phyloP scores from a whole-genome alignment of 2,329 filamentous ascomycete genomes.

The Fusarium longipes region DNA sequence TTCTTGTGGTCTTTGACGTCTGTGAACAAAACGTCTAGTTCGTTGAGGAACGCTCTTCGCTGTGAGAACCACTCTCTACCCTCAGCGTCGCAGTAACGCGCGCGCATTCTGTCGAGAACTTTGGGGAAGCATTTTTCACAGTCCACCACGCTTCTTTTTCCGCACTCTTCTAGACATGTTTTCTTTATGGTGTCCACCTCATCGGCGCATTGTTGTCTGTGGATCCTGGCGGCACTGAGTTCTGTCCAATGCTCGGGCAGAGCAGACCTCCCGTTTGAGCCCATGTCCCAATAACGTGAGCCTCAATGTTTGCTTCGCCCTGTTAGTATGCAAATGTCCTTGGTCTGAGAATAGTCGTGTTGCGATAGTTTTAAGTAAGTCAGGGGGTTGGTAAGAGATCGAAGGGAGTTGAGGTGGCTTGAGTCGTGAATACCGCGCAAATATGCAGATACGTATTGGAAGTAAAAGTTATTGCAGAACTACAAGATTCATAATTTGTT shows the following conservation, averaged over 20 bases:
- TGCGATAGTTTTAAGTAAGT: slow-evolving; percentile 2
- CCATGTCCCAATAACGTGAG: slow-evolving; percentile 36
- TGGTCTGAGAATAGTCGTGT: background rate
- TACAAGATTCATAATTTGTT: background rate
- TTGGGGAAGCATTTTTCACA: slow-evolving; percentile 62
- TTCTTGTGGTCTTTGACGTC: slow-evolving; percentile 58
- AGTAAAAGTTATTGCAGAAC: background rate
- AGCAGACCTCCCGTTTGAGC: slow-evolving; percentile 39
- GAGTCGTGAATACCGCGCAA: background rate
- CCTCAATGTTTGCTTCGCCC: background rate
- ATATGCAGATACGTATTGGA: background rate
- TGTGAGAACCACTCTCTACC: slow-evolving; percentile 64
- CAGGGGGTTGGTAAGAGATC: background rate
- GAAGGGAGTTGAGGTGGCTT: background rate
- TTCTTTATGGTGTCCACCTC: slow-evolving; percentile 57
- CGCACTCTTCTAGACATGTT: slow-evolving; percentile 58
- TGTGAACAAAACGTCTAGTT: slow-evolving; percentile 61
- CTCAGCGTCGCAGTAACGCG: slow-evolving; percentile 50
- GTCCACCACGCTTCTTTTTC: slow-evolving; percentile 56
- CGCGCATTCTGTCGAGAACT: slow-evolving; percentile 59
- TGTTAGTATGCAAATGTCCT: background rate
- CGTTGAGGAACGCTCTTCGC: slow-evolving; percentile 60
- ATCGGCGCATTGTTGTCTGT: slow-evolving; percentile 52
- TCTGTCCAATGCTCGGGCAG: slow-evolving; percentile 56
- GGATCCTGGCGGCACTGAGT: slow-evolving; percentile 49